These are phyloP conservation scores for Fusarium sp. DNA, from an alignment of 2,329 filamentous ascomycete genomes.

Conservation along the genomic window DNA sequence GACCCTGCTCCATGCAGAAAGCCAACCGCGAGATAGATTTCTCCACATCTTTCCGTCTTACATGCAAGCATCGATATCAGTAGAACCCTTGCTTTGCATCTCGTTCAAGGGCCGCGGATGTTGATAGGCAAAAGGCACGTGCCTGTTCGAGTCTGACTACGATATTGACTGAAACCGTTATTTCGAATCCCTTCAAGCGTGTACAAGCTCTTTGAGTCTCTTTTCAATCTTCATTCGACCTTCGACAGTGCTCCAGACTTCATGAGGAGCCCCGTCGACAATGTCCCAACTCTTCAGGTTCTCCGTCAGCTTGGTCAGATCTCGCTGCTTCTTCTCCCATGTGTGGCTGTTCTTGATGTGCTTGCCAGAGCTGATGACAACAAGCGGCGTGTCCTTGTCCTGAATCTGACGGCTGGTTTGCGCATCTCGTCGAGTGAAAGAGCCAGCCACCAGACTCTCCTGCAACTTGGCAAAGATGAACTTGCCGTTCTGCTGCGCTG, in stretches of 20 bases:
- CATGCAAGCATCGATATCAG: conserved; percentile 25
- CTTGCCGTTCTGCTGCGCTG: conserved; percentile 83
- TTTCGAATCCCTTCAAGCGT: conserved; percentile 36
- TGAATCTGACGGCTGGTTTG: conserved; percentile 83
- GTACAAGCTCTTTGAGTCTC: conserved; percentile 76
- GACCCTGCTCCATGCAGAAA: background rate
- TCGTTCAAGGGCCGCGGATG: background rate
- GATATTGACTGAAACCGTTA: background rate
- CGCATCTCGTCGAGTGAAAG: conserved; percentile 86
- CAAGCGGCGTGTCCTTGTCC: conserved; percentile 77
- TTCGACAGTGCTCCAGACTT: conserved; percentile 82
- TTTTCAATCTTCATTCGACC: conserved; percentile 83
- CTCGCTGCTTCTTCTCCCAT: conserved; percentile 89
- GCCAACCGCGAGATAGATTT: conserved; percentile 3
- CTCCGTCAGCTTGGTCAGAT: conserved; percentile 82
- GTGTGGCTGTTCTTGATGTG: conserved; percentile 72
- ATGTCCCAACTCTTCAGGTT: conserved; percentile 88
- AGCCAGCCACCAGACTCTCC: conserved; percentile 88
- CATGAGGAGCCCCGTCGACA: conserved; percentile 83
- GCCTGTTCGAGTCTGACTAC: background rate
- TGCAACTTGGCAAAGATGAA: conserved; percentile 91
- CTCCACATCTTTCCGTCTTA: conserved; percentile 32
- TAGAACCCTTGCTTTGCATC: conserved; percentile 13
- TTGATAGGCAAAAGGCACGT: conserved; percentile 22
- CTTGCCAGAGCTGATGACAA: conserved; percentile 84